Base-by-base conservation (phyloP, 306 rosid species). In the Macrotyloma uniflorum region DNA sequence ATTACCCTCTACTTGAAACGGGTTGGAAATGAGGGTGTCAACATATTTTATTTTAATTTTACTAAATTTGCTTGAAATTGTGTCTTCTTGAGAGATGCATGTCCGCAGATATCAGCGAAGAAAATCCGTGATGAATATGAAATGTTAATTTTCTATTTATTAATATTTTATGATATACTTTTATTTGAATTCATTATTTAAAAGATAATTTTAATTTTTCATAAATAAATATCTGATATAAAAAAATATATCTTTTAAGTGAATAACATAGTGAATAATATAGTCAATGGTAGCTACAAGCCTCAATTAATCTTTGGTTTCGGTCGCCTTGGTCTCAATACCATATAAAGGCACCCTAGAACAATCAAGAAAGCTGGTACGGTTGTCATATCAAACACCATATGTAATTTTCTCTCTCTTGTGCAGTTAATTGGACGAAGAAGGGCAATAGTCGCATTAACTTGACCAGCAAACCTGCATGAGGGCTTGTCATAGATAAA, bases 371-470 rank as follows among this genome's bases (percentile, higher is more conserved):
- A 92, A 50, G 98, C 97, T 65, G 98, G 98, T 70, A 92, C 43
- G 11, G 98, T 95, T 12, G 97, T 85, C 84, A 75, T 26, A 66
- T 89, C 96, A 67, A 92, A 86, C 83, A 89, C 93, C 69, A 95
- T 67, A 20, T 90, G 86, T 70, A 95, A 73, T 82, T 93, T 76
- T 78, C 98, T 90, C 75, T 92, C 98, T 79, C 77, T 89, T 51
- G 93, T 87, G 87, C 98, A 95, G 77, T 92, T 96, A 72, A 95
- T 86, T 57, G 98, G 98, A 87, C 91, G 98, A 82, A 95, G 90
- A 75, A 83, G 87, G 42, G 95, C 86, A 76, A 85, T 63, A n/a
- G 97, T 92, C 49, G 87, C 68, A 88, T 95, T 92, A 53, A 92
- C 98, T 80, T 89, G 88, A 8, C 86, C 92, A 73, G 19, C 77